Percentiles rank a stretch among this genome's conserved stretches.
phyloP scores from a whole-genome alignment of 805 yeast genomes.

The Cyberlindnera veronae region DNA sequence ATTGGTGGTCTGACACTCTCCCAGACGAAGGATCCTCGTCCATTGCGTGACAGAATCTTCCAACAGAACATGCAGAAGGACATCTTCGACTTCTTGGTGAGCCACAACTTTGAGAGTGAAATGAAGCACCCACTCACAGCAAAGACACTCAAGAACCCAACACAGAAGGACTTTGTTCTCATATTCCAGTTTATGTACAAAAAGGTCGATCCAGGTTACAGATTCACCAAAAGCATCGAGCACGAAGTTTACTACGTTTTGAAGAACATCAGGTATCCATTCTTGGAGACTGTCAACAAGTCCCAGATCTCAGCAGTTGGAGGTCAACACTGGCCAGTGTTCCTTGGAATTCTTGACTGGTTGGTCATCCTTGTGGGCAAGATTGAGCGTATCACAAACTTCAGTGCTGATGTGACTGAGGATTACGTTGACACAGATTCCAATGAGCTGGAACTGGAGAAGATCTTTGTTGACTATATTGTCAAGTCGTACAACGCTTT shows the following conservation, averaged over 20 bases:
- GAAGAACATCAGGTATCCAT: conserved; percentile 71
- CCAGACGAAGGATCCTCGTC: conserved; percentile 60
- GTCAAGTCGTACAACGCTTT: conserved; percentile 65
- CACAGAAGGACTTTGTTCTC: conserved; percentile 78
- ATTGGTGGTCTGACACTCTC: conserved; percentile 21
- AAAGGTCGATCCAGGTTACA: conserved; percentile 75
- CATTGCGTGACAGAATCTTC: conserved; percentile 67
- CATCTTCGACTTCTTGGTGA: conserved; percentile 57
- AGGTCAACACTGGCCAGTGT: conserved; percentile 82
- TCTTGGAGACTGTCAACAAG: conserved; percentile 72
- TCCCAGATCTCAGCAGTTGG: conserved; percentile 90
- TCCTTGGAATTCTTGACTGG: conserved; percentile 84
- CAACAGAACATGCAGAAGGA: conserved; percentile 65
- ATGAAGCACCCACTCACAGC: conserved; percentile 66
- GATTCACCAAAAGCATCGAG: conserved; percentile 65
- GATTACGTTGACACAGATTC: conserved; percentile 28
- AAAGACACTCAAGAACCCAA: conserved; percentile 68
- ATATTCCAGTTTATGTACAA: conserved; percentile 79
- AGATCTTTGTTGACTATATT: conserved; percentile 56
- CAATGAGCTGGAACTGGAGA: conserved; percentile 35
- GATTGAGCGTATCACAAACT: conserved; percentile 32
- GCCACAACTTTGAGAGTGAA: conserved; percentile 68
- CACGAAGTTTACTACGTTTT: conserved; percentile 69
- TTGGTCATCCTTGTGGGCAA: conserved; percentile 53
- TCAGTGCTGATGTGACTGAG: conserved; percentile 29